Evolutionary conservation across 129 eudicot species (phyloP).

Genomic region (Tanacetum coccineum): DNA sequence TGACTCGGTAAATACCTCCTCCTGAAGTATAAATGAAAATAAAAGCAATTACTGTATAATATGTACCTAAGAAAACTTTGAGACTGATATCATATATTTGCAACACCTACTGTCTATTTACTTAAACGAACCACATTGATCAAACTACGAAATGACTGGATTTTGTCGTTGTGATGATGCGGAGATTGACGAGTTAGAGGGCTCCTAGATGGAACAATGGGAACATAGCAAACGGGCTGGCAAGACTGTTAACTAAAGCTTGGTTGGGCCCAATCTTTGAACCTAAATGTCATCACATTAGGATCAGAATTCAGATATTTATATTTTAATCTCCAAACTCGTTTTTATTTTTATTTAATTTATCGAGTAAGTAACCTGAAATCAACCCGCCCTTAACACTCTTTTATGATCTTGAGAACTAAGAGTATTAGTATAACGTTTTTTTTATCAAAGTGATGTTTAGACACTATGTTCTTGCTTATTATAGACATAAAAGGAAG

Average conservation of each 20-base stretch:
- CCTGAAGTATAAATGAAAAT: background rate
- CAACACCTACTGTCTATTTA: background rate
- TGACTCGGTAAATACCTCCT: slow-evolving; percentile 8
- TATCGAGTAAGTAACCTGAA: no score
- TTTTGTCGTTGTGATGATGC: background rate
- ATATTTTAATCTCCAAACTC: background rate
- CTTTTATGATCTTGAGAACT: no score
- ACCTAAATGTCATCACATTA: background rate
- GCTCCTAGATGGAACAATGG: background rate
- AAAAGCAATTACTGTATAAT: no score
- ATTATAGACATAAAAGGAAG: background rate
- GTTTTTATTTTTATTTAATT: no score
- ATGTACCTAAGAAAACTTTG: background rate
- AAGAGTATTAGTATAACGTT: no score
- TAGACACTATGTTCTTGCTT: no score
- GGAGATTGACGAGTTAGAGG: background rate
- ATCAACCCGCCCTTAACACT: no score
- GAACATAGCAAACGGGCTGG: background rate
- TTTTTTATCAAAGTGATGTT: no score
- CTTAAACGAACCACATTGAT: background rate
- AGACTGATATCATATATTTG: background rate
- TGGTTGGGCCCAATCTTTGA: background rate
- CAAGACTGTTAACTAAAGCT: background rate
- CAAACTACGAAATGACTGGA: background rate
- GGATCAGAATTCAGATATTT: background rate